These are phyloP conservation scores for Cryomyces minteri DNA, from an alignment of 495 filamentous ascomycete genomes.

Conservation along the genomic window DNA sequence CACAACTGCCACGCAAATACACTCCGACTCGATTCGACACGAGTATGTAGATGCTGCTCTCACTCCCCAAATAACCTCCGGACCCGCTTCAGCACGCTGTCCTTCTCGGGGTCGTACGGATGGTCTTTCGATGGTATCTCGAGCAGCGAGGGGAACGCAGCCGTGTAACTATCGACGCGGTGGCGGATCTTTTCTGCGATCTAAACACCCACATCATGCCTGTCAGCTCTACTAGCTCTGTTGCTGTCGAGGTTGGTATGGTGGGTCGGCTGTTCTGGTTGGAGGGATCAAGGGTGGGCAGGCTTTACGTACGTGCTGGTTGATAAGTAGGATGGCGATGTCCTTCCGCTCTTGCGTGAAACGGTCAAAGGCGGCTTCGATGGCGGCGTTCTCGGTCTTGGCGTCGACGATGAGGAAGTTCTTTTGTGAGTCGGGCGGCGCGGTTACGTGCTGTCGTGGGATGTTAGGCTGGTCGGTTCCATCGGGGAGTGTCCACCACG, in stretches of 20 bases:
- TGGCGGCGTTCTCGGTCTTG: slow-evolving; percentile 74
- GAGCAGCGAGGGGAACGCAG: slow-evolving; percentile 59
- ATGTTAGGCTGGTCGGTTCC: neutral
- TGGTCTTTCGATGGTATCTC: slow-evolving; percentile 99
- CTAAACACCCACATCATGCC: slow-evolving; percentile 31
- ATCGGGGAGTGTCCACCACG: too few relatives aligned
- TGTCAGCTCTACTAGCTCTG: neutral
- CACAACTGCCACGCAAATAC: neutral
- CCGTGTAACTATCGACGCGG: slow-evolving; percentile 52
- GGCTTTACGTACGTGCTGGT: slow-evolving; percentile 65
- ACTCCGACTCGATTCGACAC: too few relatives aligned
- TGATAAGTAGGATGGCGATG: slow-evolving; percentile 90
- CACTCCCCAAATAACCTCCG: slow-evolving; percentile 82
- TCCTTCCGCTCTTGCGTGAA: slow-evolving; percentile 86
- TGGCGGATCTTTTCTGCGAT: slow-evolving; percentile 76
- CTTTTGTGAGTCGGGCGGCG: slow-evolving; percentile 68
- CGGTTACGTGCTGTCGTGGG: slow-evolving; percentile 47
- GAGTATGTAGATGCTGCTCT: neutral
- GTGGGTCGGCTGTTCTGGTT: neutral
- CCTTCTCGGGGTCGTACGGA: slow-evolving; percentile 97
- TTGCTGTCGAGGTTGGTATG: neutral
- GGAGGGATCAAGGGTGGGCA: neutral
- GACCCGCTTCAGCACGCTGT: slow-evolving; percentile 86
- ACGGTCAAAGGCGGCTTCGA: slow-evolving; percentile 78
- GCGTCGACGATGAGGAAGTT: slow-evolving; percentile 94